These are phyloP conservation scores for Xenosphaeropsis pyriputrescens DNA, from an alignment of 2,329 filamentous ascomycete genomes.

Conservation along the genomic window DNA sequence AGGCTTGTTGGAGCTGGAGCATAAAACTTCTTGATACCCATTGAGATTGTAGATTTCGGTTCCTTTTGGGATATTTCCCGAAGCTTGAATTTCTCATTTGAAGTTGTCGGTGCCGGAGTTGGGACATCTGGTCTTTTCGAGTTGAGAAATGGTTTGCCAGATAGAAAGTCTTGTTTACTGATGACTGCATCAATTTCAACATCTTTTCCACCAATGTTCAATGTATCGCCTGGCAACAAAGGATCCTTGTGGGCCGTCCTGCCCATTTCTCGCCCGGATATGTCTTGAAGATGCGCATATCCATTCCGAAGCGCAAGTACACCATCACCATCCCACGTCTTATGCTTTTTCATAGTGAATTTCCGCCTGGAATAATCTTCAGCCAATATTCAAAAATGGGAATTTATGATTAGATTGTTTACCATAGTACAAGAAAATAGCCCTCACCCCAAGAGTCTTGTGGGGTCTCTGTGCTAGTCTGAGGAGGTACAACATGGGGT, in stretches of 20 bases:
- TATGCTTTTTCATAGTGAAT: constrained; percentile 57
- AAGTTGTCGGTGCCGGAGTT: constrained; percentile 11
- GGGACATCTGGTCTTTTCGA: constrained; percentile 5
- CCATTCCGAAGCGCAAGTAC: constrained; percentile 41
- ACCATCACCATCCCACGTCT: constrained; percentile 65
- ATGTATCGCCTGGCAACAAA: constrained; percentile 40
- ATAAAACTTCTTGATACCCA: constrained; percentile 24
- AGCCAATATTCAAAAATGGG: not conserved
- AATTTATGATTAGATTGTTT: not conserved
- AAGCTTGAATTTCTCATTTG: constrained; percentile 7
- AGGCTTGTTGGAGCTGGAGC: constrained; percentile 20
- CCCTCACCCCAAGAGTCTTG: constrained; percentile 7
- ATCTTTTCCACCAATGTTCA: constrained; percentile 53
- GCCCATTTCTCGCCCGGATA: constrained; percentile 48
- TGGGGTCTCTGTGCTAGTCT: not conserved
- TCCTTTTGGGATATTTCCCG: constrained; percentile 5
- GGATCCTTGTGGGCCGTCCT: constrained; percentile 36
- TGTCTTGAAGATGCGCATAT: constrained; percentile 44
- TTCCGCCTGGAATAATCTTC: constrained; percentile 37
- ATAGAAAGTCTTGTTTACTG: constrained; percentile 40
- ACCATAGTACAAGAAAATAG: constrained; percentile 20
- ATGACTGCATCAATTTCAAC: constrained; percentile 51
- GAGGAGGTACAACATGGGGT: constrained; percentile 5
- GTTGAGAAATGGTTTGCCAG: constrained; percentile 28
- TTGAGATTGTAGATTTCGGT: constrained; percentile 11